Evolutionary conservation across 2,329 filamentous ascomycete genomes (phyloP).

Genomic region (Xylariaceae sp.): DNA sequence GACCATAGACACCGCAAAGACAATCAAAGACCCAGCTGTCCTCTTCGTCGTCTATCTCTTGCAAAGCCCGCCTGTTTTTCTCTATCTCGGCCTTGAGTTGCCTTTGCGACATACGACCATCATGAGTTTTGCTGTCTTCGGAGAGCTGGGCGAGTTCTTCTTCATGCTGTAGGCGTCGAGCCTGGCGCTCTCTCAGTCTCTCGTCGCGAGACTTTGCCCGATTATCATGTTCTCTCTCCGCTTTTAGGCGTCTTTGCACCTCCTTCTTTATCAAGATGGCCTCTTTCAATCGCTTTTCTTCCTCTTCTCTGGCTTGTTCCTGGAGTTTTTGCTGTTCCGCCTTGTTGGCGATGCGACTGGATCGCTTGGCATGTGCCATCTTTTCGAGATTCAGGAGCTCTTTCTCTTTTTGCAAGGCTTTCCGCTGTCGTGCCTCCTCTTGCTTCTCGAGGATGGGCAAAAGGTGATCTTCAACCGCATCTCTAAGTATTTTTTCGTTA

Average conservation of each 20-base stretch:
- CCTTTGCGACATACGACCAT: slow-evolving; percentile 68
- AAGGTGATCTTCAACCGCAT: slow-evolving; percentile 71
- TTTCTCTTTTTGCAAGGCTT: slow-evolving; percentile 65
- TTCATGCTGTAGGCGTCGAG: slow-evolving; percentile 76
- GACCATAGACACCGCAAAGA: slow-evolving; percentile 82
- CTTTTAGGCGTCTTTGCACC: slow-evolving; percentile 54
- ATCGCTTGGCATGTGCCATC: slow-evolving; percentile 89
- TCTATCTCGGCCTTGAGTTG: slow-evolving; percentile 80
- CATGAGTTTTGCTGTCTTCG: slow-evolving; percentile 63
- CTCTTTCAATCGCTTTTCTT: slow-evolving; percentile 61
- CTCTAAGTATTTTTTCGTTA: slow-evolving; percentile 76
- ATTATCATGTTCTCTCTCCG: slow-evolving; percentile 71
- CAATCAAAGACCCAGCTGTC: slow-evolving; percentile 96
- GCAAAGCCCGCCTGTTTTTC: slow-evolving; percentile 70
- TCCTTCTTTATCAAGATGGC: slow-evolving; percentile 63
- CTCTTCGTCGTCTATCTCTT: slow-evolving; percentile 64
- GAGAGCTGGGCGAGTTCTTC: slow-evolving; percentile 77
- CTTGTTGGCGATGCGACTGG: slow-evolving; percentile 80
- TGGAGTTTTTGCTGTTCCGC: slow-evolving; percentile 73
- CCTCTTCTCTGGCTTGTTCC: slow-evolving; percentile 66
- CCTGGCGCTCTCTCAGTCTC: slow-evolving; percentile 79
- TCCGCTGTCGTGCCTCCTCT: slow-evolving; percentile 67
- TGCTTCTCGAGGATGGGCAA: slow-evolving; percentile 80
- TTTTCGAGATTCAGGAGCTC: slow-evolving; percentile 80
- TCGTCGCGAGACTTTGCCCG: slow-evolving; percentile 81